Percentiles rank a stretch among this genome's conserved stretches.
phyloP scores from a whole-genome alignment of 1,284 basidiomycete genomes.

The Exsudoporus floridanus region DNA sequence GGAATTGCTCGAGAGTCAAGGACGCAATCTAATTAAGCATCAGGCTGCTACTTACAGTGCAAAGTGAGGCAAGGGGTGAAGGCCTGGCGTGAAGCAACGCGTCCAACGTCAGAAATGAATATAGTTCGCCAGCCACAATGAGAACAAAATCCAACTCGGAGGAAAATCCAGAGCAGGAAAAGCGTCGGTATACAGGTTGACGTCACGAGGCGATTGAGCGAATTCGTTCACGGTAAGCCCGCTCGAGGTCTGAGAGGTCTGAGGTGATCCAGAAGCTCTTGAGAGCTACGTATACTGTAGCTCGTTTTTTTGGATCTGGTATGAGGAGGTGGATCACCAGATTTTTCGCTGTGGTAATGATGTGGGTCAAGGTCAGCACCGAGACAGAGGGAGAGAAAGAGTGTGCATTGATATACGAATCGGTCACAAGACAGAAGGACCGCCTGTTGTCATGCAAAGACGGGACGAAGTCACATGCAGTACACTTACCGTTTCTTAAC shows the following conservation, averaged over 20 bases:
- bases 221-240: constrained; percentile 58
- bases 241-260: constrained; percentile 58
- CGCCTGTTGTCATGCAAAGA: constrained; percentile 2
- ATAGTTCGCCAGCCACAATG: background rate
- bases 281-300: constrained; percentile 60
- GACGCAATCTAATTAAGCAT: constrained; percentile 1
- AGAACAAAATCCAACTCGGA: background rate
- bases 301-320: constrained; percentile 54
- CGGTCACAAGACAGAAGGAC: background rate
- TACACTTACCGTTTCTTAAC: constrained; percentile 56
- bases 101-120: constrained; percentile 2
- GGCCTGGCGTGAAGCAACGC: background rate
- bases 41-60: constrained; percentile 1
- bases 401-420: background rate
- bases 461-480: background rate
- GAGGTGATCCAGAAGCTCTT: constrained; percentile 60
- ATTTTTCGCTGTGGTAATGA: constrained; percentile 45
- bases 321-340: constrained; percentile 59
- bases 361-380: constrained; percentile 6
- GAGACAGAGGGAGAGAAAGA: background rate
- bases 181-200: background rate
- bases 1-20: background rate
- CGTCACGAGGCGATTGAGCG: constrained; percentile 21
- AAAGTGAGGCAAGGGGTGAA: background rate
- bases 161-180: background rate